Base-by-base conservation (phyloP, 176 grass and related monocot genomes). In the Phoenix roebelenii region DNA sequence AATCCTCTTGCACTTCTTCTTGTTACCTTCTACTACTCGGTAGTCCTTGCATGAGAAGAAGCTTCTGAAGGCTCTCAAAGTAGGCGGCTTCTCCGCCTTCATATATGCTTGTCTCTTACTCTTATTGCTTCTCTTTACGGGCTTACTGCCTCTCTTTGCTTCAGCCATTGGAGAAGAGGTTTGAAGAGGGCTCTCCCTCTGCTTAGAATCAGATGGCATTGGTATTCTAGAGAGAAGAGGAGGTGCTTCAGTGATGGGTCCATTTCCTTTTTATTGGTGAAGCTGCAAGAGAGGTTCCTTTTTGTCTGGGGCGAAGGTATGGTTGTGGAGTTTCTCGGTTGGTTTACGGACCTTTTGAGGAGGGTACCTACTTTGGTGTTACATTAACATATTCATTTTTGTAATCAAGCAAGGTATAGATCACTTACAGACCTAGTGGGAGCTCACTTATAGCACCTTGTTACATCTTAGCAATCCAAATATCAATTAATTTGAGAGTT, bases 141-240 rank as follows among this genome's bases (percentile, higher is more conserved):
- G 25, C 18, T 7, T 20, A 25, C 55, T 48, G 54, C 3, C 16
- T 26, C 53, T 74, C 35, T 52, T 69, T 71, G 73, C n/a, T 60
- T 82, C 82, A 30, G 77, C 83, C 84, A 78, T 83, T 65, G 66
- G 39, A 68, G 28, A 55, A 25, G 50, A 18, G 18, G 20, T 26
- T 22, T 53, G 15, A 14, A 18, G 64, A 28, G 50, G 49, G 23
- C 52, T 28, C 24, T 28, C 15, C 23, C 24, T 19, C 5, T 24
- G 15, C 32, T 15, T 23, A 6, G 63, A 23, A 29, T 12, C 23
- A 53, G 19, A 28, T 9, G 25, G 23, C 16, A 16, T 7, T 64
- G 18, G 25, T 22, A 18, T 23, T 55, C 23, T 23, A 54, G 26
- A 32, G 23, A 26, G 1, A 23, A 53, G 15, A 66, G 23, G 64